phyloP scores from a whole-genome alignment of 345 rosid genomes.

The Murraya paniculata region DNA sequence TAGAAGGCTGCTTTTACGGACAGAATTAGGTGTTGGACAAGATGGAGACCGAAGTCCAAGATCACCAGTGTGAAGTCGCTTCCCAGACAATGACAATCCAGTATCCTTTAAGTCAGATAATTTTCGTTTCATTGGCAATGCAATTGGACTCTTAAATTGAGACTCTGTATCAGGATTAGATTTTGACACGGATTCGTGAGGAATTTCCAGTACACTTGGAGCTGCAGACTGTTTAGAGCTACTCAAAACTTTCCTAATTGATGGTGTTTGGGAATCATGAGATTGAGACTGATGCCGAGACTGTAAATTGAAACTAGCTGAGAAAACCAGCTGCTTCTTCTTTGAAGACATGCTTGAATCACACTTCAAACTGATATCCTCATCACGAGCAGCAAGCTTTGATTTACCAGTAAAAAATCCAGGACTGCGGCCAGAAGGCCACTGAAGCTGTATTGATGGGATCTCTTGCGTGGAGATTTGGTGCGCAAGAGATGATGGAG shows the following conservation, averaged over 20 bases:
- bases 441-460: conserved; percentile 55
- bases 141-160: conserved; percentile 64
- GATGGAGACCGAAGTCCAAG: conserved; percentile 63
- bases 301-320: conserved; percentile 61
- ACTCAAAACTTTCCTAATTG: conserved; percentile 35
- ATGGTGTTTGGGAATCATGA: conserved; percentile 46
- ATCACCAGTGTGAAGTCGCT: conserved; percentile 69
- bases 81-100: conserved; percentile 49
- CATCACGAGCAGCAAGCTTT: conserved; percentile 38
- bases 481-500: conserved; percentile 62
- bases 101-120: conserved; percentile 64
- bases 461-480: conserved; percentile 58
- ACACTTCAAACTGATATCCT: conserved; percentile 44
- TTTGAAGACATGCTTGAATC: conserved; percentile 51
- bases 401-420: conserved; percentile 65
- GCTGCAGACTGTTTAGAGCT: conserved; percentile 35
- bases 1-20: conserved; percentile 40
- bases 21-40: conserved; percentile 50
- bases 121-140: conserved; percentile 76
- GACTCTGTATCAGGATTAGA: conserved; percentile 46
- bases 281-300: conserved; percentile 44
- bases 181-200: conserved; percentile 38
- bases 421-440: conserved; percentile 82
- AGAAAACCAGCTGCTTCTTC: conserved; percentile 76
- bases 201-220: conserved; percentile 37